A percentile compares a stretch with the other conserved stretches of the same genome.
Conservation (phyloP, 768 basidiomycete genomes). For the Lactifluus subvellereus region DNA sequence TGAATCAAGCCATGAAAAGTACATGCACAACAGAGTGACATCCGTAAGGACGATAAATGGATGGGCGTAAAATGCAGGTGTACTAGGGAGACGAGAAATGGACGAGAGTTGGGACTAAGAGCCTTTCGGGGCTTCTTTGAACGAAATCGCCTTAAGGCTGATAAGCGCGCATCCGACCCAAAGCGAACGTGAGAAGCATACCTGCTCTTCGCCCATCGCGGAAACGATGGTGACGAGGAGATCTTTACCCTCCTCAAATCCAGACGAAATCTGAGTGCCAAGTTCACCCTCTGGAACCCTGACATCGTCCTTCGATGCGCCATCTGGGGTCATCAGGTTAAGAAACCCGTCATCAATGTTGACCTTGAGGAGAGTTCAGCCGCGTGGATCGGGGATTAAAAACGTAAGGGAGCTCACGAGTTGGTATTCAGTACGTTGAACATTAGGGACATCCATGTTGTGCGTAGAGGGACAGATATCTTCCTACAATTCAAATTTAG, state of each 20-base stretch:
- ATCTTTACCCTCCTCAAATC: conserved; percentile 84
- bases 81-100: conserved; percentile 14
- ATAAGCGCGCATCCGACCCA: conserved; percentile 1
- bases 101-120: conserved; percentile 23
- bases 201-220: conserved; percentile 93
- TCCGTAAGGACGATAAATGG: conserved; percentile 24
- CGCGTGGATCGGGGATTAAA: not conserved
- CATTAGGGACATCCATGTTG: conserved; percentile 99
- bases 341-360: conserved; percentile 94
- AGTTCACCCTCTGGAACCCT: conserved; percentile 82
- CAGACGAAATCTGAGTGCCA: conserved; percentile 60
- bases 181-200: conserved; percentile 26
- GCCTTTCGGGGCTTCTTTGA: conserved; percentile 83
- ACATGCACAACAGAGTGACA: conserved; percentile 24
- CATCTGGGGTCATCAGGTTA: conserved; percentile 85
- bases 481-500: conserved; percentile 48
- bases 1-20: conserved; percentile 26
- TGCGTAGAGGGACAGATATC: conserved; percentile 96
- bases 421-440: conserved; percentile 82
- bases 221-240: conserved; percentile 78
- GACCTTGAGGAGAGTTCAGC: conserved; percentile 39
- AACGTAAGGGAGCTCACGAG: conserved; percentile 48
- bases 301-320: conserved; percentile 86
- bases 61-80: conserved; percentile 21
- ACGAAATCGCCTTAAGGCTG: conserved; percentile 61